Evolutionary conservation across 805 yeast genomes (phyloP), one percentile per base, ranked within the genome.

Genomic region (Metschnikowia hibisci): DNA sequence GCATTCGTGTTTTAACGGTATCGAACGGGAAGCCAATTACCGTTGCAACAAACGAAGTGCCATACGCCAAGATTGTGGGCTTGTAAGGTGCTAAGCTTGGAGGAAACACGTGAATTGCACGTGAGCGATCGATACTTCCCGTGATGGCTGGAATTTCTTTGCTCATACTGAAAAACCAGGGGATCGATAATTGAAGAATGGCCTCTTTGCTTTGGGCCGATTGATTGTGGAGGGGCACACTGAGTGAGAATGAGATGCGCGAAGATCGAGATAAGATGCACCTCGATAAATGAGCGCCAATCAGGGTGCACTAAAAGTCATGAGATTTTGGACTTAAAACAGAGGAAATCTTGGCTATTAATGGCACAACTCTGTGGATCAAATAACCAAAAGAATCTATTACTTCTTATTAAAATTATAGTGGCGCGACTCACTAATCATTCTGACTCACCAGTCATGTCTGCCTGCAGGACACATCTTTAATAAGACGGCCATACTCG

Each of bases 1-100:
- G 96, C 81, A 85, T 81, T 46, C 96, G 69, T 0, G 95, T 88
- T 61, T 87, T 87, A 46, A 88, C 71, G n/a, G 93, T 83, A 58
- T 87, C 96, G 39, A 87, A 62, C 0, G 96, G 96, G 55, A 81
- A 87, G 14, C 93, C 95, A n/a, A 81, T 73, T 3, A 78, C 67
- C 1, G 89, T 82, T 14, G 89, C 74, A 10, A 75, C 61, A 33
- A 83, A 61, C 0, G 89, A 81, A 2, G 90, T 68, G 0, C 78
- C 62, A 51, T 81, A 84, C 0, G 93, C 86, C 40, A 84, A 56
- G 2, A 81, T 61, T 8, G 84, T 74, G 1, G 81, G 71, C 44
- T 78, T 67, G 63, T 76, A 81, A 1, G 84, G 82, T 34, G 67
- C 62, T 1, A 81, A 51, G 0, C 50, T 27, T 2, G 52, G 60